Conservation (phyloP, 371 early-diverging fungal species). For the Phascolomyces articulosus region DNA sequence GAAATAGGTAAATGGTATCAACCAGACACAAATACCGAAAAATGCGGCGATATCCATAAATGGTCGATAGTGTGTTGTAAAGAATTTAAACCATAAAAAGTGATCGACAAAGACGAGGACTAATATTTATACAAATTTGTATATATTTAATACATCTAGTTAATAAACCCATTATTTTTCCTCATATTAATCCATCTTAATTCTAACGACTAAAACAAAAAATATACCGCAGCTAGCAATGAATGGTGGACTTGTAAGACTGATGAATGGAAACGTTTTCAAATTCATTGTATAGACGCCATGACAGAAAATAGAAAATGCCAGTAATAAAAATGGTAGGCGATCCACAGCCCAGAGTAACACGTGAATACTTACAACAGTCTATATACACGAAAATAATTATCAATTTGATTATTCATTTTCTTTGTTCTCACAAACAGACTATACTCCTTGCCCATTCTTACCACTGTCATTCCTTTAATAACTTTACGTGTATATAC, state of each 20-base stretch:
- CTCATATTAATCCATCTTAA: too few species aligned
- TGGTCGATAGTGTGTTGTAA: slow-evolving; percentile 64
- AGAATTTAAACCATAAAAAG: slow-evolving; percentile 87
- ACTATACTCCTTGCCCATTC: slow-evolving; percentile 11
- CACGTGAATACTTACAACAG: slow-evolving; percentile 64
- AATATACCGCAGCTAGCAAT: slow-evolving; percentile 68
- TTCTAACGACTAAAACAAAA: not conserved
- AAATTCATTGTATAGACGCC: slow-evolving; percentile 73
- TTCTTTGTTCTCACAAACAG: not conserved
- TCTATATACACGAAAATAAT: slow-evolving; percentile 26
- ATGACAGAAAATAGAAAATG: slow-evolving; percentile 73
- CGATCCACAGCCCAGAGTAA: slow-evolving; percentile 71
- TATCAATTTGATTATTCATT: not conserved
- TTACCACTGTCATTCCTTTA: slow-evolving; percentile 67
- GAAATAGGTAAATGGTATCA: slow-evolving; percentile 86
- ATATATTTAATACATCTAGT: too few species aligned
- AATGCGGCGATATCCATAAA: slow-evolving; percentile 84
- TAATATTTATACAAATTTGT: slow-evolving; percentile 15
- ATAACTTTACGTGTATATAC: slow-evolving; percentile 80
- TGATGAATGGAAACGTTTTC: slow-evolving; percentile 74
- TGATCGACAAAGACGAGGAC: slow-evolving; percentile 82
- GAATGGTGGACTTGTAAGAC: slow-evolving; percentile 63
- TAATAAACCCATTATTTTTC: too few species aligned
- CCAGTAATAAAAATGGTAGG: slow-evolving; percentile 62
- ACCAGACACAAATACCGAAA: slow-evolving; percentile 88